phyloP scores from a whole-genome alignment of 169 alveolate species.

The Plasmodium sp. region DNA sequence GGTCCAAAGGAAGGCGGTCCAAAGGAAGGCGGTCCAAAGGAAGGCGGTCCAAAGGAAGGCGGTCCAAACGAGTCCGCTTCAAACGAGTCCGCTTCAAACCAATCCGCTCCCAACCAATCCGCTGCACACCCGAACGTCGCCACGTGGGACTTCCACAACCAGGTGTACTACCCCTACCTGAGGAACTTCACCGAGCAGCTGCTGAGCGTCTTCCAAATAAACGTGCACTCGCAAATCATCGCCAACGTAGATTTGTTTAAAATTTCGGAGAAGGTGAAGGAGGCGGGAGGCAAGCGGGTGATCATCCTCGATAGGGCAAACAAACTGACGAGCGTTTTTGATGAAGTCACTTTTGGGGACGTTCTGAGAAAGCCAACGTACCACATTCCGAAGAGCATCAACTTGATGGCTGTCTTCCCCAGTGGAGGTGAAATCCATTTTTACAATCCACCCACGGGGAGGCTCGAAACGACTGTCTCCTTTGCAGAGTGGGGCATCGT shows the following conservation, averaged over 20 bases:
- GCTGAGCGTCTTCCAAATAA: constrained; percentile 56
- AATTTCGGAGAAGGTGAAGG: constrained; percentile 23
- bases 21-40: no score
- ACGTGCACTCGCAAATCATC: constrained; percentile 14
- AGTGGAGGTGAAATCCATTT: constrained; percentile 22
- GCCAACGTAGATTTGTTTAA: constrained; percentile 39
- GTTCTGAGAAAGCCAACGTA: constrained; percentile 51
- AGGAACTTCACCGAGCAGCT: constrained; percentile 32
- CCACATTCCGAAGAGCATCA: constrained; percentile 51
- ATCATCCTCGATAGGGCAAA: constrained; percentile 29
- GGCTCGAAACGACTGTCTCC: constrained; percentile 65
- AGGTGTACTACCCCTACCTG: constrained; percentile 71
- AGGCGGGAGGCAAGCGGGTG: not conserved
- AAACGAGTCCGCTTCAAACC: no score
- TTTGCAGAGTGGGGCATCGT: constrained; percentile 67
- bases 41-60: no score
- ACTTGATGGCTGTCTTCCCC: constrained; percentile 48
- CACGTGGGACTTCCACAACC: constrained; percentile 48
- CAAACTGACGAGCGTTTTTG: constrained; percentile 43
- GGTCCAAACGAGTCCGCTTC: no score
- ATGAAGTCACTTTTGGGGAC: constrained; percentile 37
- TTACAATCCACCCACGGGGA: constrained; percentile 18
- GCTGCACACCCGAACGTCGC: not conserved
- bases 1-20: not conserved
- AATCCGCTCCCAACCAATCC: no score